Percentiles rank a stretch among this genome's conserved stretches.
Conservation (phyloP, 2,329 filamentous ascomycete species). For the Monosporascus sp. region DNA sequence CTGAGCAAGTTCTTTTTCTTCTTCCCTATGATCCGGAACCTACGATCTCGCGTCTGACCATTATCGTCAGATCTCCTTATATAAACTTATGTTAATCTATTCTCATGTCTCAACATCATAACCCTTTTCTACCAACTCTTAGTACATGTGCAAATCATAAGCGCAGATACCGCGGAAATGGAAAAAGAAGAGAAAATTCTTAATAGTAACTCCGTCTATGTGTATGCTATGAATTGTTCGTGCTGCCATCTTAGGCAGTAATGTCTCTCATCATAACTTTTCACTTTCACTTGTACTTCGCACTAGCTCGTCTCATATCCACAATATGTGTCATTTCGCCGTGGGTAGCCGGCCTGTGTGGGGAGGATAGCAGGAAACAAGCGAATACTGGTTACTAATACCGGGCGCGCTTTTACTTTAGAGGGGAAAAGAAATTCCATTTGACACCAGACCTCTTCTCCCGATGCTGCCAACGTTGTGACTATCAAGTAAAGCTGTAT, state of each 20-base stretch:
- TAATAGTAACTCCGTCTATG: neutral
- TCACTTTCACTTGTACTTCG: neutral
- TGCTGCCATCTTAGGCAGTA: neutral
- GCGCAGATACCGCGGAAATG: conserved; percentile 7
- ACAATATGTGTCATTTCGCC: neutral
- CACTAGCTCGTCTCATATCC: neutral
- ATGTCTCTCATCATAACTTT: neutral
- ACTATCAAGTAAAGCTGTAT: no score
- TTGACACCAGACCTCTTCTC: no score
- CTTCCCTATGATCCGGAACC: neutral
- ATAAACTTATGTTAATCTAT: neutral
- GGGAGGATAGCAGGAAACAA: neutral
- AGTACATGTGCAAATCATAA: no score
- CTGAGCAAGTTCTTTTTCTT: neutral
- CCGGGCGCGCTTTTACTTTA: neutral
- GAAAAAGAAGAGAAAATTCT: conserved; percentile 9
- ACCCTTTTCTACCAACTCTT: no score
- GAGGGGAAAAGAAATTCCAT: no score
- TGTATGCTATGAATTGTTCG: neutral
- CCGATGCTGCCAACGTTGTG: no score
- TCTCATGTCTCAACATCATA: no score
- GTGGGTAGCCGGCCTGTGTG: neutral
- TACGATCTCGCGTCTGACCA: neutral
- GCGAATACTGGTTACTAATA: neutral
- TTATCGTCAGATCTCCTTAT: neutral